Conservation (phyloP, 768 basidiomycete species). For the Udeniomyces megalosporus region DNA sequence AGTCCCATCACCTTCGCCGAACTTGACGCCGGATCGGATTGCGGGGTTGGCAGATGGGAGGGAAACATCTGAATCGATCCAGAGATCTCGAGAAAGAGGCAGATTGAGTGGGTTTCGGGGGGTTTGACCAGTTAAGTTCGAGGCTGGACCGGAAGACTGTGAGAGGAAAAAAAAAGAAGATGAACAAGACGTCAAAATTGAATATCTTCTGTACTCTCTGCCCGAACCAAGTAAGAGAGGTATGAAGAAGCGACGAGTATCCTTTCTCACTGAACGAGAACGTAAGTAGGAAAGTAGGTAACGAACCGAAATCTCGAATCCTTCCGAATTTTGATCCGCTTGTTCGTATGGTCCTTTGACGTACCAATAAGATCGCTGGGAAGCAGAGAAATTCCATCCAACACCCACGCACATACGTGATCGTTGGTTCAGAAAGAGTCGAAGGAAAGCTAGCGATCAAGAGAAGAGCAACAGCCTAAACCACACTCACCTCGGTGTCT, state of each 20-base stretch:
- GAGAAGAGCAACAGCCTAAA: too few species aligned
- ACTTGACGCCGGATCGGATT: constrained; percentile 69
- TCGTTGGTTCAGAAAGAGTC: neutral
- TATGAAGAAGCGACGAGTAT: too few species aligned
- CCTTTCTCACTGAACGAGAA: too few species aligned
- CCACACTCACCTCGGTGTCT: constrained; percentile 85
- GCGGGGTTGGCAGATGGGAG: neutral
- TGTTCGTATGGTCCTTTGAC: constrained; percentile 51
- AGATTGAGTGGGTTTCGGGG: constrained; percentile 6
- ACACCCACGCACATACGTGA: neutral
- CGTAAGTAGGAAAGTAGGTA: neutral
- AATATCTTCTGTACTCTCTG: too few species aligned
- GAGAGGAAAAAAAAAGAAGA: neutral
- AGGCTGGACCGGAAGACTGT: neutral
- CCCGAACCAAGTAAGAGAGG: too few species aligned
- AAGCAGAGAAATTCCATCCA: neutral
- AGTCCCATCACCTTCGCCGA: constrained; percentile 93
- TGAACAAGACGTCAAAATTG: neutral
- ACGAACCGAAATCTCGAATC: constrained; percentile 21
- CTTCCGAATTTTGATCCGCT: constrained; percentile 38
- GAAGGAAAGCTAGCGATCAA: constrained; percentile 46
- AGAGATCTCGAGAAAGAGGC: constrained; percentile 33
- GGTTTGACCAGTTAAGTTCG: neutral
- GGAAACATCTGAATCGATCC: constrained; percentile 75
- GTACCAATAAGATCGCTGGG: constrained; percentile 38